Conservation (phyloP, 345 rosid genomes). For the Euphorbia peplus region DNA sequence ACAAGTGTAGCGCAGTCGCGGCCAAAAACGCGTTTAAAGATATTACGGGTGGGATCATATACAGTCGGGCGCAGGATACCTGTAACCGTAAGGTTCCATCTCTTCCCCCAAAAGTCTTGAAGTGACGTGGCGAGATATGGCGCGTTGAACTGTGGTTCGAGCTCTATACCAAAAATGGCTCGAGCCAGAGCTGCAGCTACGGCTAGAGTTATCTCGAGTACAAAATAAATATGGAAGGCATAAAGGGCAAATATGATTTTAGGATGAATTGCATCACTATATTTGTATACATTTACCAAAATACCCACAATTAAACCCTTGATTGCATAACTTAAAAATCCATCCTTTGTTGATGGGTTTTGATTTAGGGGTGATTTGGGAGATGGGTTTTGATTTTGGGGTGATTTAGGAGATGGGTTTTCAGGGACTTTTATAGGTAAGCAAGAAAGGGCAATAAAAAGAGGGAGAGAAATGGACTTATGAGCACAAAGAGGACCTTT, state of each 20-base stretch:
- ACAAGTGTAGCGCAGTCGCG: slow-evolving; percentile 38
- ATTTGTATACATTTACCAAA: slow-evolving; percentile 3
- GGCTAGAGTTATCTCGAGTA: slow-evolving; percentile 19
- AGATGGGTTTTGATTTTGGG: background rate
- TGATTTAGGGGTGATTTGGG: background rate
- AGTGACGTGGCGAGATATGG: slow-evolving; percentile 49
- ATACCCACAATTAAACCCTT: background rate
- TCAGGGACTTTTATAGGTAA: background rate
- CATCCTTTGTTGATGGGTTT: background rate
- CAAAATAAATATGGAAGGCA: slow-evolving; percentile 12
- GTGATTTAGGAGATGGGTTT: no score
- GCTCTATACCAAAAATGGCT: slow-evolving; percentile 4
- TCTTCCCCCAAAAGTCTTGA: slow-evolving; percentile 73
- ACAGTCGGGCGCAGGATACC: slow-evolving; percentile 56
- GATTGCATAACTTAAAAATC: slow-evolving; percentile 3
- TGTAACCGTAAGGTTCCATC: slow-evolving; percentile 68
- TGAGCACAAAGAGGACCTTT: slow-evolving; percentile 22
- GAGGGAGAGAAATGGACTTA: slow-evolving; percentile 15
- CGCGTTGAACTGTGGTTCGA: slow-evolving; percentile 26
- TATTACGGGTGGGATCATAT: slow-evolving; percentile 36
- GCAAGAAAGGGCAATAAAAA: slow-evolving; percentile 8
- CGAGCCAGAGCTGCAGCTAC: slow-evolving; percentile 17
- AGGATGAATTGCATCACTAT: slow-evolving; percentile 12
- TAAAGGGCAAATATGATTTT: background rate
- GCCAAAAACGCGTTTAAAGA: slow-evolving; percentile 23